Evolutionary conservation across 345 rosid species (phyloP), one percentile per base, ranked within the genome.

Genomic region (Brassica nigra): DNA sequence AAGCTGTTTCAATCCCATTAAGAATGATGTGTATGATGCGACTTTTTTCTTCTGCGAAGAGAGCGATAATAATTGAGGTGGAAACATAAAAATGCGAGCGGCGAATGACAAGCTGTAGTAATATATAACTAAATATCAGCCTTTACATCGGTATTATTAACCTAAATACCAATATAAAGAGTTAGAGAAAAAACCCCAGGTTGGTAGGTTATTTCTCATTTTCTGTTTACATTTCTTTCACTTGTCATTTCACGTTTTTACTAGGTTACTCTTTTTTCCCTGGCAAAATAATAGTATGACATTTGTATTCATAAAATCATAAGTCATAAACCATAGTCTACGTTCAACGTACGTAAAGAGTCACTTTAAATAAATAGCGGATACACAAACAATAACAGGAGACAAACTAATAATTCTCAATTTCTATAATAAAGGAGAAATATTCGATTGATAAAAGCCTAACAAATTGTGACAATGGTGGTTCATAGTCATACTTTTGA

Each of bases 1-100:
- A 16, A 59, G 62, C 62, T 68, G 6, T 14, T 65, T 66, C 36
- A 33, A 0, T 57, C 68, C 62, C 67, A 57, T 42, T 8, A 29
- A 69, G 34, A 62, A 69, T 70, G 70, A 47, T 59, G 68, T 14
- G 7, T 69, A 76, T 67, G 64, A 47, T 68, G 55, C 63, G 80
- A 77, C 70, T 70, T 77, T 70, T 44, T 23, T 23, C 28, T 33
- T 62, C 15, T 61, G 33, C 28, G 34, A 44, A 15, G 62, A 2
- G 39, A 47, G 55, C 5, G 9, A n/a, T 33, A 47, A 77, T 77
- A 33, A 78, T 78, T 54, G 64, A 71, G 55, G 55, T 36, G 54
- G 8, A 52, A 52, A 5, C 57, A 52, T 52, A 52, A n/a, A 5
- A 58, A 77, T 42, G 37, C 6, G 75, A 37, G 73, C 47, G 34